Conservation (phyloP, 164 flowering plant species). For the grape (Vitis vinifera) region DNA sequence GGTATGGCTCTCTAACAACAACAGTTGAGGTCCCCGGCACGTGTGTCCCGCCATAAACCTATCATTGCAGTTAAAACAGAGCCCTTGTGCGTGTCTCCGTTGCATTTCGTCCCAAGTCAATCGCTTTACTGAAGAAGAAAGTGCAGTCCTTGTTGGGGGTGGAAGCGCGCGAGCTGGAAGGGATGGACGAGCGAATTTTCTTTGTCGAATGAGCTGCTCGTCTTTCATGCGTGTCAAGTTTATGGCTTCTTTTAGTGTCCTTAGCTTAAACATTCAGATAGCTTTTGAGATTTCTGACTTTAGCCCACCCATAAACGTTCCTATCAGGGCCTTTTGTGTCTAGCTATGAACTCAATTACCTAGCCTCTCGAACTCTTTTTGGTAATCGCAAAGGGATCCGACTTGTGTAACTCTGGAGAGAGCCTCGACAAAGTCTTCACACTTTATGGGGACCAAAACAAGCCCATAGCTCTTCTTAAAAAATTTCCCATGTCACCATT, state of each 20-base stretch:
- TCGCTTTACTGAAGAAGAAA: neutral
- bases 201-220: neutral
- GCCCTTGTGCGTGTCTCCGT: neutral
- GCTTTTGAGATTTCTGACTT: neutral
- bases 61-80: neutral
- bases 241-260: neutral
- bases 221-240: neutral
- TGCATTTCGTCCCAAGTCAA: neutral
- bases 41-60: too few species aligned
- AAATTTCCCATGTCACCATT: neutral
- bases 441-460: neutral
- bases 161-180: neutral
- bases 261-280: neutral
- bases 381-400: neutral
- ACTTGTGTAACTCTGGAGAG: neutral
- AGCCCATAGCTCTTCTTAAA: neutral
- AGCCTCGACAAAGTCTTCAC: neutral
- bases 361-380: neutral
- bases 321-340: neutral
- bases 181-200: neutral
- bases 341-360: too few species aligned
- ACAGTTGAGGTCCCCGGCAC: too few species aligned
- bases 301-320: neutral
- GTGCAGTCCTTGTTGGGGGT: neutral
- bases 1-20: neutral